Percentiles rank a stretch among this genome's conserved stretches.
phyloP scores from a whole-genome alignment of 495 filamentous ascomycete genomes.

The Patellaria atrata region DNA sequence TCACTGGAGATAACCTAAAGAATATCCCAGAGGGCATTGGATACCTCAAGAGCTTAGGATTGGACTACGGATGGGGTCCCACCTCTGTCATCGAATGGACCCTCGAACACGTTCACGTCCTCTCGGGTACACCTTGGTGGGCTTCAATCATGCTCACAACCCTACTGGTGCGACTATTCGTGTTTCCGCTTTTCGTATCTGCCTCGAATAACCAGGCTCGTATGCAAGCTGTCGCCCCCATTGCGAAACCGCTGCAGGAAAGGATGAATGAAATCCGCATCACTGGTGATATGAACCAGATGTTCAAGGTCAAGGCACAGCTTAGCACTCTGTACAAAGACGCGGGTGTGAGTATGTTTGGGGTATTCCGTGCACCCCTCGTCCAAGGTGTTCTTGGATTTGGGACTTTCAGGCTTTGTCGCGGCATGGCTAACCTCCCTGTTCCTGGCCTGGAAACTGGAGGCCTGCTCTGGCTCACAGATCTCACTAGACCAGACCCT shows the following conservation, averaged over 20 bases:
- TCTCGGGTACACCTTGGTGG: slow-evolving; percentile 66
- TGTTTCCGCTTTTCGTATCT: slow-evolving; percentile 49
- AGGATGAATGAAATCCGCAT: slow-evolving; percentile 32
- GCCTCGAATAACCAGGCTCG: slow-evolving; percentile 45
- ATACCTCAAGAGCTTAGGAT: slow-evolving; percentile 64
- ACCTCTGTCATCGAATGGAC: slow-evolving; percentile 53
- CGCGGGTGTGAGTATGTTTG: slow-evolving; percentile 37
- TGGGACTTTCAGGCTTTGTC: slow-evolving; percentile 64
- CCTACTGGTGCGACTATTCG: slow-evolving; percentile 42
- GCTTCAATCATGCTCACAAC: slow-evolving; percentile 50
- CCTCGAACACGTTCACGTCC: slow-evolving; percentile 72
- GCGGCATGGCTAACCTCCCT: slow-evolving; percentile 60
- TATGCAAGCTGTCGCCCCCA: slow-evolving; percentile 32
- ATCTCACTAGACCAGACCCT: slow-evolving; percentile 69
- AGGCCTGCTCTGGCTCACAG: slow-evolving; percentile 59
- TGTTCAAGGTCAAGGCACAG: slow-evolving; percentile 32
- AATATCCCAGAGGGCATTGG: slow-evolving; percentile 65
- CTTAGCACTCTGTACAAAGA: slow-evolving; percentile 34
- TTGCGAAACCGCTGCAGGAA: slow-evolving; percentile 35
- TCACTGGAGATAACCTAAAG: no score
- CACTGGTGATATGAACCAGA: slow-evolving; percentile 29
- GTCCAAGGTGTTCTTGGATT: slow-evolving; percentile 57
- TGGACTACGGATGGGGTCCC: slow-evolving; percentile 75
- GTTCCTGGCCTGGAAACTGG: slow-evolving; percentile 62
- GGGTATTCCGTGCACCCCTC: slow-evolving; percentile 39